Percentiles rank a stretch among this genome's conserved stretches.
Evolutionary conservation across 1,284 basidiomycete genomes (phyloP).

Genomic region (Ustilago crameri): DNA sequence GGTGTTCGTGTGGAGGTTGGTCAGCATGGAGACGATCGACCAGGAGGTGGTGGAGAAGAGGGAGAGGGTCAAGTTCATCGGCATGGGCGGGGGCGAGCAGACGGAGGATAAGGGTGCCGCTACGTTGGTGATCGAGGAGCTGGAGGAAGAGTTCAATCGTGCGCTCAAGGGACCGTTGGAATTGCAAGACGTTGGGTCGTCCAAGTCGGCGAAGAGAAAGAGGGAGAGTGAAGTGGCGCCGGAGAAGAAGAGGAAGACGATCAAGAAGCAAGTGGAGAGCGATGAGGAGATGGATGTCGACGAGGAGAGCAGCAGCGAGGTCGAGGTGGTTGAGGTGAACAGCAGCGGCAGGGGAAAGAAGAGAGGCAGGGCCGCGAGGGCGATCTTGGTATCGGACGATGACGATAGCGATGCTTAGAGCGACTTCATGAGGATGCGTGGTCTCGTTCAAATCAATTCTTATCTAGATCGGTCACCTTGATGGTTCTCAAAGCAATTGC

Average conservation of each 20-base stretch:
- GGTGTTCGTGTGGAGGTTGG: conserved; percentile 50
- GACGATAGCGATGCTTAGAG: conserved; percentile 1
- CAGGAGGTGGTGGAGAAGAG: conserved; percentile 49
- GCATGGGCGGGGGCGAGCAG: background rate
- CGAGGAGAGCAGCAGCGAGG: conserved; percentile 67
- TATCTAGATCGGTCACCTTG: too few relatives aligned
- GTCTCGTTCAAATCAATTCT: too few relatives aligned
- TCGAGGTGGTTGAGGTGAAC: conserved; percentile 7
- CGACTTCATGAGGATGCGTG: too few relatives aligned
- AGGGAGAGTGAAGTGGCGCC: conserved; percentile 1
- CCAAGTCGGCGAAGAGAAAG: conserved; percentile 9
- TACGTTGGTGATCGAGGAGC: conserved; percentile 67
- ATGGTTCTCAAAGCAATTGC: too few relatives aligned
- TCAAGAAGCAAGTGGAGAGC: conserved; percentile 17
- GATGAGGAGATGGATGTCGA: conserved; percentile 3
- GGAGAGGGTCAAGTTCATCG: conserved; percentile 19
- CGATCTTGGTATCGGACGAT: conserved; percentile 13
- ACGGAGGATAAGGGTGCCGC: background rate
- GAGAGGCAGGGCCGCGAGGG: background rate
- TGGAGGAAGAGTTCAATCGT: conserved; percentile 72
- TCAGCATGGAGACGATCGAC: conserved; percentile 53
- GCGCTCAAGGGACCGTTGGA: conserved; percentile 70
- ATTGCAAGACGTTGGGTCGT: conserved; percentile 50
- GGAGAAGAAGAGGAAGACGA: conserved; percentile 9
- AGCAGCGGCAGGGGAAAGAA: conserved; percentile 4